Conservation (phyloP, 257 asterid genomes). For the Plantago elongata region DNA sequence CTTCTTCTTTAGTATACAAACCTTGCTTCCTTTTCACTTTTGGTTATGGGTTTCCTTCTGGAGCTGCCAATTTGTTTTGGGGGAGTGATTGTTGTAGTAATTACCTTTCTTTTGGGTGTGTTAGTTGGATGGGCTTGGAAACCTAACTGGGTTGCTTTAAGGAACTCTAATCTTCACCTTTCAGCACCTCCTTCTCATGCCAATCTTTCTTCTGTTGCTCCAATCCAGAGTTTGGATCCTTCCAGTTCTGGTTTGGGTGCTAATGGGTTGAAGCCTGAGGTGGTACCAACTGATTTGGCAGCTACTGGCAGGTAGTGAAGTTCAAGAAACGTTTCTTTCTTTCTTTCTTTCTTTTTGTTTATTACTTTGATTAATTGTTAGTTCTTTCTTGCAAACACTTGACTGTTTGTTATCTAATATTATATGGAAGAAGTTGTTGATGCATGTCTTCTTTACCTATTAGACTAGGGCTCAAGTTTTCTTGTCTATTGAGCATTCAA, state of each 20-base stretch:
- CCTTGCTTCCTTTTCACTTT: no score
- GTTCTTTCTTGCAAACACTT: no score
- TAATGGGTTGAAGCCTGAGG: slow-evolving; percentile 17
- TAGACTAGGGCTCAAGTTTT: no score
- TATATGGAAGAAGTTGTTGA: background rate
- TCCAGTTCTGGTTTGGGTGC: slow-evolving; percentile 11
- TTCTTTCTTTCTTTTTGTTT: no score
- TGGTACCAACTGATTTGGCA: slow-evolving; percentile 6
- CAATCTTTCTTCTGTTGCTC: slow-evolving; percentile 53
- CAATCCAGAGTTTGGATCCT: slow-evolving; percentile 15
- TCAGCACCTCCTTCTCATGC: slow-evolving; percentile 15
- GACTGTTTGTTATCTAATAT: background rate
- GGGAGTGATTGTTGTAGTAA: slow-evolving; percentile 41
- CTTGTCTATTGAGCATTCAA: no score
- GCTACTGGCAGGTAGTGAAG: background rate
- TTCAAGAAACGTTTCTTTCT: background rate
- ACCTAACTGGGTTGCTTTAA: slow-evolving; percentile 70
- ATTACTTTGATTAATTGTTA: slow-evolving; percentile 1
- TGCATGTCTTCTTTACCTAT: background rate
- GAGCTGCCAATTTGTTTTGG: slow-evolving; percentile 43
- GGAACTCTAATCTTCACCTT: slow-evolving; percentile 48
- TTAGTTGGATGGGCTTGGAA: slow-evolving; percentile 90
- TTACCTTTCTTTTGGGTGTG: slow-evolving; percentile 70
- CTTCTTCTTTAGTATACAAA: no score
- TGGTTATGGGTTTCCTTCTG: slow-evolving; percentile 31